Evolutionary conservation across 2,329 filamentous ascomycete species (phyloP).

Genomic region (Pseudofabraea citricarpa): DNA sequence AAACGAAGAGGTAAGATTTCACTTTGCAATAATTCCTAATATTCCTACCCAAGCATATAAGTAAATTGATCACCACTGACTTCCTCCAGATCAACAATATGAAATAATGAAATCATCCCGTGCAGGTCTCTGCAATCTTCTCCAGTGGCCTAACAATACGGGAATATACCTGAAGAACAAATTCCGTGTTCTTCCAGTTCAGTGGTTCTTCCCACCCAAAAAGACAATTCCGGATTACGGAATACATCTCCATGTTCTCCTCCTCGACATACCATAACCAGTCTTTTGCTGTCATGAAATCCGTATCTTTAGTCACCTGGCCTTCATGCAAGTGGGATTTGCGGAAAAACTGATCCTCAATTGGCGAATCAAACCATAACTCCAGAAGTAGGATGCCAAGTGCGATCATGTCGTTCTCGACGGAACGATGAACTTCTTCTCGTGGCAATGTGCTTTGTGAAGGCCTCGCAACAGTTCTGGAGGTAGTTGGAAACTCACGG

Average conservation of each 20-base stretch:
- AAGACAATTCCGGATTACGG: not conserved
- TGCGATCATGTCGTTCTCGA: not conserved
- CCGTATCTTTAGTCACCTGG: not conserved
- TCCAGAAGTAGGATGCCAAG: conserved; percentile 7
- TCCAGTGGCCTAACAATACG: not conserved
- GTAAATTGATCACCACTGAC: too few species aligned
- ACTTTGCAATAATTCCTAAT: too few species aligned
- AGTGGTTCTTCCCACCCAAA: not conserved
- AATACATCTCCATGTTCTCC: not conserved
- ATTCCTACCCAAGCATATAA: too few species aligned
- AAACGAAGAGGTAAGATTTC: too few species aligned
- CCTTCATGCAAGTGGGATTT: not conserved
- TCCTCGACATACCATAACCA: conserved; percentile 1
- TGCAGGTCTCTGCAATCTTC: too few species aligned
- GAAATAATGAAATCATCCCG: too few species aligned
- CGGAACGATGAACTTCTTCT: not conserved
- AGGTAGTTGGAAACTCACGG: not conserved
- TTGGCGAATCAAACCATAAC: conserved; percentile 3
- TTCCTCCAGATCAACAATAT: too few species aligned
- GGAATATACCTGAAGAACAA: not conserved
- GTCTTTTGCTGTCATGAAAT: conserved; percentile 1
- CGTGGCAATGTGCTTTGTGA: not conserved
- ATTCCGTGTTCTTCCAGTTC: not conserved
- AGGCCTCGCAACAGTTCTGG: not conserved
- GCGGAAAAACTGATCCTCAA: conserved; percentile 2